These are phyloP conservation scores for Aspergillus nomiae DNA, from an alignment of 2,329 filamentous ascomycete genomes.

Conservation along the genomic window DNA sequence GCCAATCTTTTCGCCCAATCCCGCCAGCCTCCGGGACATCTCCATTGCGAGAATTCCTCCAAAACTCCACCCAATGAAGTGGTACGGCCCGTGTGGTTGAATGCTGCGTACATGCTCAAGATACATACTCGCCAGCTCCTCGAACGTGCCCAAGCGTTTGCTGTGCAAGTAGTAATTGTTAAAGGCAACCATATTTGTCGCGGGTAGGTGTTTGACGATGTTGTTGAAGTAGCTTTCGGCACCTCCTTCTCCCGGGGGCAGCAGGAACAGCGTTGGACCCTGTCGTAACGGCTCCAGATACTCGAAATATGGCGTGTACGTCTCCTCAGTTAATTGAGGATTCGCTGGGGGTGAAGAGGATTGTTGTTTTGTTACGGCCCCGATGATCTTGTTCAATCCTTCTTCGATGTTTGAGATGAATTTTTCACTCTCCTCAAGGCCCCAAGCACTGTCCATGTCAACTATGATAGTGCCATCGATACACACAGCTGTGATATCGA, in stretches of 20 bases:
- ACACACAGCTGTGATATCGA: neutral
- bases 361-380: neutral
- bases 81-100: neutral
- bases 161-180: neutral
- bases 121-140: neutral
- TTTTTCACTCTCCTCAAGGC: neutral
- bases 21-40: neutral
- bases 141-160: neutral
- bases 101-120: neutral
- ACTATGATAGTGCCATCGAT: neutral
- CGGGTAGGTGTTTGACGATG: neutral
- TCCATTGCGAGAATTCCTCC: neutral
- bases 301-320: neutral
- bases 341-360: too few relatives aligned
- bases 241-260: neutral
- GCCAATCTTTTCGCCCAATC: neutral
- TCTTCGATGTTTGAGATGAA: neutral
- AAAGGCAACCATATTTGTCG: neutral
- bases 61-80: neutral
- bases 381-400: neutral
- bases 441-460: neutral
- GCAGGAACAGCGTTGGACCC: neutral
- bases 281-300: neutral
- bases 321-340: neutral
- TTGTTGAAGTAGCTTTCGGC: neutral